Conservation (phyloP, 2,329 filamentous ascomycete species). For the Apiospora hydei region DNA sequence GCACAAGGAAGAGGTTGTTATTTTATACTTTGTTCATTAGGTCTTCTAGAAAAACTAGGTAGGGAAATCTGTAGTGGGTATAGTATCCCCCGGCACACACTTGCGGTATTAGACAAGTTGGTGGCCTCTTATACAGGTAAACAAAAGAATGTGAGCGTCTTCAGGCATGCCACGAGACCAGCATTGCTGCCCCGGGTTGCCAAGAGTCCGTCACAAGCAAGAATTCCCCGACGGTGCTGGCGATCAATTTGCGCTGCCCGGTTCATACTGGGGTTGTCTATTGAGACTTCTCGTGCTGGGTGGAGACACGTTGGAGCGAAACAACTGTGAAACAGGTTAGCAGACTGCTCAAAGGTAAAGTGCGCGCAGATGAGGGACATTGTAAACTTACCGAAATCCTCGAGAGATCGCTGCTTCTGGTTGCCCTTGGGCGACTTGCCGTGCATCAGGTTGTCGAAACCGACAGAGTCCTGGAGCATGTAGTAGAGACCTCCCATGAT, state of each 20-base stretch:
- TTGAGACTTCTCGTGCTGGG: constrained; percentile 87
- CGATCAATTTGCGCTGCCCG: constrained; percentile 28
- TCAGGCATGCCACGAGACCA: not conserved
- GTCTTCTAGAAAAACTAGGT: constrained; percentile 28
- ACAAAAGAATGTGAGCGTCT: constrained; percentile 37
- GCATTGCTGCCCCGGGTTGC: not conserved
- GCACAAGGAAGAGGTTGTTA: not conserved
- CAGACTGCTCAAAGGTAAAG: constrained; percentile 25
- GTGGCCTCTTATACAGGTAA: constrained; percentile 42
- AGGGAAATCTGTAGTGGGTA: constrained; percentile 29
- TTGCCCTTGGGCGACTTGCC: constrained; percentile 84
- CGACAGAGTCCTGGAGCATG: constrained; percentile 79
- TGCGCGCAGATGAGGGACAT: constrained; percentile 17
- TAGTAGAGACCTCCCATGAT: constrained; percentile 79
- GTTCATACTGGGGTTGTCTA: constrained; percentile 50
- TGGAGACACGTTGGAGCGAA: constrained; percentile 87
- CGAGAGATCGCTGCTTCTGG: constrained; percentile 82
- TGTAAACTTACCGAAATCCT: constrained; percentile 81
- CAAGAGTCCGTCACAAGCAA: not conserved
- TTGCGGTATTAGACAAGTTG: constrained; percentile 35
- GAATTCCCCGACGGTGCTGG: constrained; percentile 20
- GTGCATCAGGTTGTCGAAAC: constrained; percentile 94
- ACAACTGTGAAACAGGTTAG: constrained; percentile 73
- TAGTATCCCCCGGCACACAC: constrained; percentile 30
- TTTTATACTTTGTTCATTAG: constrained; percentile 29